A percentile compares a stretch with the other conserved stretches of the same genome.
Evolutionary conservation across 2,329 filamentous ascomycete species (phyloP).

Genomic region (Chrysoporthe deuterocubensis): DNA sequence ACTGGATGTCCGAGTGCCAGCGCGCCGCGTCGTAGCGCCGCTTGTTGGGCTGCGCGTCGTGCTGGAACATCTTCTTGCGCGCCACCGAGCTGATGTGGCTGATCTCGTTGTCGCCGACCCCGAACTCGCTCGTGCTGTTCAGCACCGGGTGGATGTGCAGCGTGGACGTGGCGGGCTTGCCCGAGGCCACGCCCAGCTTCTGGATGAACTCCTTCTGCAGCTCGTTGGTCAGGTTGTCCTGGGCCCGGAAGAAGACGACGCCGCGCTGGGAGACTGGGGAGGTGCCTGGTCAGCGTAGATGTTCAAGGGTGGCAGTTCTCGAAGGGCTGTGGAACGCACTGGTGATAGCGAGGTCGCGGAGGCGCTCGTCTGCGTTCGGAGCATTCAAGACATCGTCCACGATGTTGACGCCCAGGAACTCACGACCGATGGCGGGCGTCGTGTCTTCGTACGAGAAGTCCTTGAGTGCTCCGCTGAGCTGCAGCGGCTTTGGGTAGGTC

Average conservation of each 20-base stretch:
- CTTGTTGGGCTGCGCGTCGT: conserved; percentile 34
- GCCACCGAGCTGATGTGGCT: conserved; percentile 50
- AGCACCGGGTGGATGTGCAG: conserved; percentile 53
- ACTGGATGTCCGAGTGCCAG: conserved; percentile 61
- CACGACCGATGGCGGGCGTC: conserved; percentile 27
- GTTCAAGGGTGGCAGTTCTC: neutral
- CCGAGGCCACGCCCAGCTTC: conserved; percentile 51
- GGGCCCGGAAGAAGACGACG: conserved; percentile 54
- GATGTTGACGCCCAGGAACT: conserved; percentile 26
- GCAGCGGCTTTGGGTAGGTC: conserved; percentile 23
- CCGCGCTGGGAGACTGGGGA: conserved; percentile 51
- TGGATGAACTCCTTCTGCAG: conserved; percentile 52
- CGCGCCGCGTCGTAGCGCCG: conserved; percentile 41
- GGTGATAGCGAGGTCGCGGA: conserved; percentile 28
- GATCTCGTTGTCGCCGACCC: conserved; percentile 46
- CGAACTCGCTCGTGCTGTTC: conserved; percentile 45
- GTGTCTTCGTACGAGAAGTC: conserved; percentile 25
- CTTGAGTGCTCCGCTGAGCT: conserved; percentile 22
- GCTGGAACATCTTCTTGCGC: conserved; percentile 36
- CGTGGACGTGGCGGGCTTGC: conserved; percentile 50
- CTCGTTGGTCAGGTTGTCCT: conserved; percentile 48
- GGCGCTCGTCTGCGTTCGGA: conserved; percentile 19
- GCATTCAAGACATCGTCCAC: conserved; percentile 27
- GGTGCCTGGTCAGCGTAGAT: neutral
- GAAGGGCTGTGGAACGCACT: conserved; percentile 7